phyloP scores from a whole-genome alignment of 768 basidiomycete genomes.

The Austroboletus festivus region DNA sequence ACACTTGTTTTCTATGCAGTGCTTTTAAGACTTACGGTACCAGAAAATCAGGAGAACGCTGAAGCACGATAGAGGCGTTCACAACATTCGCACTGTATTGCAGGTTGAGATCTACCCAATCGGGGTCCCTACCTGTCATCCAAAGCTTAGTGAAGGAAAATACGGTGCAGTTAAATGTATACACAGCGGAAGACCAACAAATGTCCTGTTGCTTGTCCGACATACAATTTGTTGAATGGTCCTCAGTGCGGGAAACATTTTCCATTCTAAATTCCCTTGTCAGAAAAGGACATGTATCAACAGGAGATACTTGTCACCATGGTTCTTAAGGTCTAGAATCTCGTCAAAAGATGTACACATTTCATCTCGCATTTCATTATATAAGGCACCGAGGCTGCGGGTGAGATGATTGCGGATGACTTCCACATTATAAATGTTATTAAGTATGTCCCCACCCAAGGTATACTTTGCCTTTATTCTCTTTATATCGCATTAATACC shows the following conservation, averaged over 20 bases:
- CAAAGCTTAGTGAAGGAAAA: background rate
- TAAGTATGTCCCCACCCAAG: slow-evolving; percentile 31
- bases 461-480: slow-evolving; percentile 36
- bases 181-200: slow-evolving; percentile 36
- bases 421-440: slow-evolving; percentile 31
- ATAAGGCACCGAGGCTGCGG: slow-evolving; percentile 37
- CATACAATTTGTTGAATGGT: slow-evolving; percentile 35
- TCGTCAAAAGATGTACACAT: slow-evolving; percentile 39
- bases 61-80: slow-evolving; percentile 17
- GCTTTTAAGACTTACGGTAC: slow-evolving; percentile 26
- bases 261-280: slow-evolving; percentile 36
- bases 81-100: slow-evolving; percentile 30
- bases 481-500: slow-evolving; percentile 7
- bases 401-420: slow-evolving; percentile 33
- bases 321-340: background rate
- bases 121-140: slow-evolving; percentile 30
- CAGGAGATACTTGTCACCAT: slow-evolving; percentile 7
- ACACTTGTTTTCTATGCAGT: background rate
- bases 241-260: slow-evolving; percentile 23
- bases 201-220: slow-evolving; percentile 42
- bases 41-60: slow-evolving; percentile 30
- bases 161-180: background rate
- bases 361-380: slow-evolving; percentile 29
- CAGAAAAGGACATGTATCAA: background rate
- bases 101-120: slow-evolving; percentile 29